Evolutionary conservation across 805 yeast species (phyloP).

Genomic region (Lipomyces mesembrius): DNA sequence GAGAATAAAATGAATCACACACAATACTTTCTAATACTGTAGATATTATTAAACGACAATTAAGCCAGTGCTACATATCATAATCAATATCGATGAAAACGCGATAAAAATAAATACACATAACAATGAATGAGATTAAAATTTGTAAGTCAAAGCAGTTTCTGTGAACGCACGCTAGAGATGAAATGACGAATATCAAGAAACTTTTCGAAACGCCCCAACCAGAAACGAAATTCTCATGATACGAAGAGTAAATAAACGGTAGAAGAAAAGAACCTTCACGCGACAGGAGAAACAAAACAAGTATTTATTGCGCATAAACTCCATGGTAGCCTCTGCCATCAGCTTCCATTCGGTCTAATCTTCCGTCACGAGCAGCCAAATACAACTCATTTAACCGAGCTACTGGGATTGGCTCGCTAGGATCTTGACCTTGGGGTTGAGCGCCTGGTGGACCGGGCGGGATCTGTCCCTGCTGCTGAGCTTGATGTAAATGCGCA

Average conservation of each 20-base stretch:
- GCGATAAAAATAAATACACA: constrained; percentile 3
- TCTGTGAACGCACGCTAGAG: constrained; percentile 4
- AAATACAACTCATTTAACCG: constrained; percentile 58
- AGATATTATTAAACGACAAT: not conserved
- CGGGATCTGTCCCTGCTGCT: constrained; percentile 28
- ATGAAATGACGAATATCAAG: constrained; percentile 5
- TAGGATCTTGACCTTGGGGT: constrained; percentile 41
- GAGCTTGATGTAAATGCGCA: constrained; percentile 31
- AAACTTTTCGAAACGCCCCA: constrained; percentile 29
- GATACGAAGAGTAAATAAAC: constrained; percentile 1
- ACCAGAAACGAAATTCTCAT: constrained; percentile 14
- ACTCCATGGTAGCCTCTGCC: constrained; percentile 52
- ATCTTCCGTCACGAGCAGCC: constrained; percentile 61
- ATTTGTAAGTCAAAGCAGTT: constrained; percentile 7
- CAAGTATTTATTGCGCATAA: constrained; percentile 45
- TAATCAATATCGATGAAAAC: constrained; percentile 3
- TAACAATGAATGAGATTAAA: not conserved
- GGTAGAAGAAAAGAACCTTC: constrained; percentile 16
- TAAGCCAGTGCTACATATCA: not conserved
- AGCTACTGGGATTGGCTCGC: constrained; percentile 48
- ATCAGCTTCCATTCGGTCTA: constrained; percentile 58
- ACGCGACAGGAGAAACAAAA: constrained; percentile 3
- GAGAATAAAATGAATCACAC: not conserved
- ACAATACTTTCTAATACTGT: not conserved
- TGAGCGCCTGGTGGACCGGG: constrained; percentile 37